phyloP scores from a whole-genome alignment of 2,329 filamentous ascomycete species.

The Juglanconis oblonga region DNA sequence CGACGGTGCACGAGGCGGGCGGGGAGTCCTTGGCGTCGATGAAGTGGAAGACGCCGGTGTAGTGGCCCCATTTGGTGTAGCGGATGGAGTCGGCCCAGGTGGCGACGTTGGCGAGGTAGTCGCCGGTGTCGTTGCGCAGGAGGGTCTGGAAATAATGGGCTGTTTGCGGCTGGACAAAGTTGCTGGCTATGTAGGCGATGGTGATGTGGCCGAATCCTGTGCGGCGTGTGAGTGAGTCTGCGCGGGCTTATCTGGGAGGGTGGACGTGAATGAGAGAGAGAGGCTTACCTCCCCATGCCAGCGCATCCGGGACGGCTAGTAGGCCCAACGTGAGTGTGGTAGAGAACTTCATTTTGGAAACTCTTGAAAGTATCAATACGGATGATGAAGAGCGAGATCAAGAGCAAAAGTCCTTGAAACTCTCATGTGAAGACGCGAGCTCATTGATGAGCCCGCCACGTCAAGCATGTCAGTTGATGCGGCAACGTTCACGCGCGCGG shows the following conservation, averaged over 20 bases:
- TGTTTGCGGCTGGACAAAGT: slow-evolving; percentile 57
- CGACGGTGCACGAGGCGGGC: slow-evolving; percentile 54
- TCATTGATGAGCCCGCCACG: neutral
- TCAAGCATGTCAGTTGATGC: slow-evolving; percentile 13
- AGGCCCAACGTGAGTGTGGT: slow-evolving; percentile 27
- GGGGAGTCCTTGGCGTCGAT: slow-evolving; percentile 66
- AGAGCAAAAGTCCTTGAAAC: neutral
- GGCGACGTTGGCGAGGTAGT: slow-evolving; percentile 62
- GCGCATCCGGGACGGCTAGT: slow-evolving; percentile 30
- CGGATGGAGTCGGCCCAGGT: slow-evolving; percentile 67
- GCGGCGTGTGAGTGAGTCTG: neutral
- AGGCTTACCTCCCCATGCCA: slow-evolving; percentile 42
- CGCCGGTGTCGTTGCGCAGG: slow-evolving; percentile 49
- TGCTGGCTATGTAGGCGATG: slow-evolving; percentile 60
- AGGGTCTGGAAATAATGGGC: slow-evolving; percentile 55
- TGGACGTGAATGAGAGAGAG: neutral
- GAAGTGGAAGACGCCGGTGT: slow-evolving; percentile 63
- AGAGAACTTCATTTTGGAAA: slow-evolving; percentile 28
- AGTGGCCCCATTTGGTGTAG: slow-evolving; percentile 61
- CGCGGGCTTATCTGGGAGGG: neutral
- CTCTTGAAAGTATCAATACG: neutral
- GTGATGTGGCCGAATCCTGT: slow-evolving; percentile 65
- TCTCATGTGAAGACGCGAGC: neutral
- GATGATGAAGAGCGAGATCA: neutral
- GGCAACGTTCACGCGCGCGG: slow-evolving; percentile 6